phyloP scores from a whole-genome alignment of 169 alveolate species.

The Plasmodium blacklocki region DNA sequence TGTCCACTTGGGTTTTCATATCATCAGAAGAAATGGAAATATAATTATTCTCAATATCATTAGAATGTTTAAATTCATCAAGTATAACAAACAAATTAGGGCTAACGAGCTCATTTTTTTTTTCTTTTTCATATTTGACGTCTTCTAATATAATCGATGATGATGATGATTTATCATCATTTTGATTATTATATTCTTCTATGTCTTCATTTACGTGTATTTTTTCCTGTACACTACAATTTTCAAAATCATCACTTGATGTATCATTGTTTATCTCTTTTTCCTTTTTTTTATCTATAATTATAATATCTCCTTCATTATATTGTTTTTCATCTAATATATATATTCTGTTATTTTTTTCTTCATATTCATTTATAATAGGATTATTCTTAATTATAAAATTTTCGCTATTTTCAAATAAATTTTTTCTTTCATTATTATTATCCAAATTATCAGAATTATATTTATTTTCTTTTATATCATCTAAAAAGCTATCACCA shows the following conservation, averaged over 20 bases:
- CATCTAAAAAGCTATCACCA: constrained; percentile 25
- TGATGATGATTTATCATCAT: background rate
- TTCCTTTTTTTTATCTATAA: background rate
- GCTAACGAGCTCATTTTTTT: too few relatives aligned
- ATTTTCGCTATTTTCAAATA: background rate
- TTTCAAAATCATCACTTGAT: constrained; percentile 50
- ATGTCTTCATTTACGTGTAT: background rate
- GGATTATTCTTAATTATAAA: background rate
- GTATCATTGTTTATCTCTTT: background rate
- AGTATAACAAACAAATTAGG: too few relatives aligned
- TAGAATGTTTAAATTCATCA: background rate
- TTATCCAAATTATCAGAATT: background rate
- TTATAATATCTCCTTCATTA: background rate
- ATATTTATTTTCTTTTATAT: background rate
- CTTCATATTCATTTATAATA: background rate
- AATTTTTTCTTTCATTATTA: background rate
- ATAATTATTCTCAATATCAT: too few relatives aligned
- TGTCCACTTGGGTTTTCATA: too few relatives aligned
- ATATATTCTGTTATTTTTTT: background rate
- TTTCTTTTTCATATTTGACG: too few relatives aligned
- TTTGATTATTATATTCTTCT: background rate
- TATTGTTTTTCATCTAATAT: background rate
- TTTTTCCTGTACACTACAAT: constrained; percentile 57
- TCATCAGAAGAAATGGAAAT: too few relatives aligned
- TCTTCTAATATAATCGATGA: too few relatives aligned